Conservation (phyloP, 306 rosid species). For the Prosopis cineraria region DNA sequence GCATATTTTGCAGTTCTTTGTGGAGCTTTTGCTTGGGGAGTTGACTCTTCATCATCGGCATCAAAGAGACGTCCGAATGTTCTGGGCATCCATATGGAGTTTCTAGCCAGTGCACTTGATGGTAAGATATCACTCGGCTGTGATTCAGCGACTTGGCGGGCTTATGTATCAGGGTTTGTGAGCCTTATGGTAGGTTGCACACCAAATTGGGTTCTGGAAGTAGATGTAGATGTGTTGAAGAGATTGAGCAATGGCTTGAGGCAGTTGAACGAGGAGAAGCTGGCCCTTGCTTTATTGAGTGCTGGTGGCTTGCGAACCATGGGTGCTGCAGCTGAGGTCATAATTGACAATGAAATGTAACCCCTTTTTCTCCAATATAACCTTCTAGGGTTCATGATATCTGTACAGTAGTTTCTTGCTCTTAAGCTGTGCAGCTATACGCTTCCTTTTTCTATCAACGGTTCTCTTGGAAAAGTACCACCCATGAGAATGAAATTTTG, state of each 20-base stretch:
- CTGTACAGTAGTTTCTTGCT: constrained; percentile 19
- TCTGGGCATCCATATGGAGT: constrained; percentile 79
- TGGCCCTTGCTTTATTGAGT: constrained; percentile 81
- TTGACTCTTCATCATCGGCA: constrained; percentile 78
- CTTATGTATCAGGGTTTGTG: constrained; percentile 80
- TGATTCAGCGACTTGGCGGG: constrained; percentile 86
- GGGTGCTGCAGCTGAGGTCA: constrained; percentile 93
- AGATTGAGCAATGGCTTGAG: constrained; percentile 80
- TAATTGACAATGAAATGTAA: constrained; percentile 58
- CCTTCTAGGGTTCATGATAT: constrained; percentile 25
- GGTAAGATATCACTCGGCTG: constrained; percentile 95
- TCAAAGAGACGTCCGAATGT: constrained; percentile 82
- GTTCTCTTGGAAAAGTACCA: constrained; percentile 31
- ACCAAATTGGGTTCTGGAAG: constrained; percentile 87
- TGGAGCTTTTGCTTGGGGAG: constrained; percentile 94
- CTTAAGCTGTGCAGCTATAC: constrained; percentile 24
- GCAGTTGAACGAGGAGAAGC: constrained; percentile 83
- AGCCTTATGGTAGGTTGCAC: constrained; percentile 84
- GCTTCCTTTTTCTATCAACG: constrained; percentile 1
- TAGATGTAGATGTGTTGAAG: constrained; percentile 74
- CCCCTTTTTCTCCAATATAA: constrained; percentile 1
- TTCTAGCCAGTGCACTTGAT: constrained; percentile 90
- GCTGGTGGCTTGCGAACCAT: constrained; percentile 72
- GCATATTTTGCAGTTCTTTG: constrained; percentile 83
- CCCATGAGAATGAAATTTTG: constrained; percentile 27